Base-by-base conservation (phyloP, 129 eudicot species). In the Heracleum sosnowskyi region DNA sequence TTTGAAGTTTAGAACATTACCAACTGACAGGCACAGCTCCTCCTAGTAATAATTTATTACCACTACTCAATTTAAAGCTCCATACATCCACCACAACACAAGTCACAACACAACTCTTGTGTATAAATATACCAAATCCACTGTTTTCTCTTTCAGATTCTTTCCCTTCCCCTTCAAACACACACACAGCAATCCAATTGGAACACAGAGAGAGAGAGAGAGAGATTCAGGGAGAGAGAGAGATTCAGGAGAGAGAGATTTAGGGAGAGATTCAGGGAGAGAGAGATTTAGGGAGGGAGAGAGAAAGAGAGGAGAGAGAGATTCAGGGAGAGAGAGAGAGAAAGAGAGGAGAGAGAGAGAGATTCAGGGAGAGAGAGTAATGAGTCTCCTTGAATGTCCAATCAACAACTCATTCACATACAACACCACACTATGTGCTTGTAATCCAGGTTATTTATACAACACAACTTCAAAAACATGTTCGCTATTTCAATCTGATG, bases 361-460 rank as follows among this genome's bases (percentile, higher is more conserved):
- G 15, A 47, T 31, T 28, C 11, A 17, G 81, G 69, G 42, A 77
- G 86, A 45, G 51, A 46, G 51, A 53, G 62, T 3, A 24, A 57
- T 57, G 66, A 57, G 66, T n/a, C 66, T 57, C 16, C 13, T 57
- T 57, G 33, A 33, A 15, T 76, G 69, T 76, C 66, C 69, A 16
- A 22, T 53, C 11, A 80, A 35, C 39, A 84, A 87, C 75, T 81
- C 89, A 68, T 86, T 91, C 79, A 60, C 20, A 26, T 91, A 89
- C 90, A 93, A 89, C 88, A 74, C 81, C 36, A 81, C 87, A 24
- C 79, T 49, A 36, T 93, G 97, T 78, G 90, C 91, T 47, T 91
- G 98, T 80, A 83, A 83, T 74, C 97, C 98, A 2, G 98, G 97
- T 31, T 89, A 79, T 77, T n/a, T 87, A 22, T 86, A 76, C 91